phyloP scores from a whole-genome alignment of 2,329 filamentous ascomycete species.

The Coniochaeta sp. region DNA sequence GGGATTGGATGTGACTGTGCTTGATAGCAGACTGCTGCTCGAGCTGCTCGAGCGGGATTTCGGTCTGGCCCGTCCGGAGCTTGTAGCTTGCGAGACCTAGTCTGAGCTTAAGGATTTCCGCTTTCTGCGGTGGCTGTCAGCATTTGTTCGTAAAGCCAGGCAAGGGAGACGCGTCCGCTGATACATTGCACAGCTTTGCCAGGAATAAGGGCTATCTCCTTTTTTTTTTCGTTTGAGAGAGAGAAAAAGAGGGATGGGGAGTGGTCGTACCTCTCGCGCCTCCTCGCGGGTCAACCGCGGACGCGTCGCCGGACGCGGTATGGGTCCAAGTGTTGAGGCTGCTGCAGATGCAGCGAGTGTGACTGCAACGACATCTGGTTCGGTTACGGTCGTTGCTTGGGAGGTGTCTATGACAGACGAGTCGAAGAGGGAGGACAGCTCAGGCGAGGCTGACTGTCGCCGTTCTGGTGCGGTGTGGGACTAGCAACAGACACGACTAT shows the following conservation, averaged over 20 bases:
- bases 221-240: too few species aligned
- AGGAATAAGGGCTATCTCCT: too few species aligned
- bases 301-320: background rate
- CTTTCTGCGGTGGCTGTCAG: constrained; percentile 37
- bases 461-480: background rate
- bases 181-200: too few species aligned
- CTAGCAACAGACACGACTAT: background rate
- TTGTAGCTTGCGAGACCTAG: constrained; percentile 69
- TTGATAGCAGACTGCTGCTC: constrained; percentile 26
- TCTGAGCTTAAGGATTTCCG: constrained; percentile 59
- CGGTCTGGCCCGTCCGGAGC: constrained; percentile 62
- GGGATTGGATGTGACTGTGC: background rate
- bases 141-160: background rate
- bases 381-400: constrained; percentile 41
- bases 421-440: constrained; percentile 43
- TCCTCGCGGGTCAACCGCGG: constrained; percentile 41
- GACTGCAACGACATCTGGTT: constrained; percentile 29
- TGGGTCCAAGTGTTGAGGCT: background rate
- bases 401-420: constrained; percentile 37
- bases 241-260: background rate
- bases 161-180: too few species aligned
- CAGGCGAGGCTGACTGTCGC: constrained; percentile 22
- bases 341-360: constrained; percentile 9
- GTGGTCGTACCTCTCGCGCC: constrained; percentile 37
- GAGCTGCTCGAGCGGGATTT: constrained; percentile 55